These are phyloP conservation scores for Pseudohalonectria lignicola DNA, from an alignment of 2,329 filamentous ascomycete species.

Conservation along the genomic window DNA sequence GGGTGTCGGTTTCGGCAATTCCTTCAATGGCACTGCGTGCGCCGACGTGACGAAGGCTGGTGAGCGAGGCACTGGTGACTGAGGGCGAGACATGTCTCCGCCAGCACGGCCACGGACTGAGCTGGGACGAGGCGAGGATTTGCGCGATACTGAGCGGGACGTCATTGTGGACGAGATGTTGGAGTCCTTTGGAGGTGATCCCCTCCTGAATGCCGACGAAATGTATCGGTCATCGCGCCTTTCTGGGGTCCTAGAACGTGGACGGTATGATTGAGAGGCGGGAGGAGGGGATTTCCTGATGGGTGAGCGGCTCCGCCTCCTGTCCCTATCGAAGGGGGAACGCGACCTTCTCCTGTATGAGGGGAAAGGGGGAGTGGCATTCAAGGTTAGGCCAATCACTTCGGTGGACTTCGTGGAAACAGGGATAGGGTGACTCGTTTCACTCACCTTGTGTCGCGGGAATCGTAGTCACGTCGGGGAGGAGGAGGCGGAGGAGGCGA, in stretches of 20 bases:
- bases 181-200: constrained; percentile 29
- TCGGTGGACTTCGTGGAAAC: constrained; percentile 2
- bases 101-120: constrained; percentile 30
- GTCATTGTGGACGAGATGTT: constrained; percentile 37
- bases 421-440: constrained; percentile 10
- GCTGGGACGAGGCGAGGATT: constrained; percentile 39
- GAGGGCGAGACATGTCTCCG: constrained; percentile 35
- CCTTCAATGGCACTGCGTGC: constrained; percentile 5
- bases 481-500: constrained; percentile 19
- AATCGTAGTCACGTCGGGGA: constrained; percentile 25
- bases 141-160: constrained; percentile 37
- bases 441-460: constrained; percentile 20
- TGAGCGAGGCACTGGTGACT: constrained; percentile 29
- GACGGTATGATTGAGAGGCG: constrained; percentile 33
- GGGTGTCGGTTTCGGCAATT: constrained; percentile 3
- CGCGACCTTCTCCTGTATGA: constrained; percentile 37
- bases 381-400: background rate
- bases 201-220: background rate
- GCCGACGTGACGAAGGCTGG: constrained; percentile 7
- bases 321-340: constrained; percentile 39
- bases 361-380: background rate
- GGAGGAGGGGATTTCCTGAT: constrained; percentile 25
- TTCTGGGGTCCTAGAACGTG: constrained; percentile 39
- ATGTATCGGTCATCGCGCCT: constrained; percentile 32
- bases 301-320: constrained; percentile 21